Base-by-base conservation (phyloP, 345 rosid species). In the Eucalyptus camaldulensis region DNA sequence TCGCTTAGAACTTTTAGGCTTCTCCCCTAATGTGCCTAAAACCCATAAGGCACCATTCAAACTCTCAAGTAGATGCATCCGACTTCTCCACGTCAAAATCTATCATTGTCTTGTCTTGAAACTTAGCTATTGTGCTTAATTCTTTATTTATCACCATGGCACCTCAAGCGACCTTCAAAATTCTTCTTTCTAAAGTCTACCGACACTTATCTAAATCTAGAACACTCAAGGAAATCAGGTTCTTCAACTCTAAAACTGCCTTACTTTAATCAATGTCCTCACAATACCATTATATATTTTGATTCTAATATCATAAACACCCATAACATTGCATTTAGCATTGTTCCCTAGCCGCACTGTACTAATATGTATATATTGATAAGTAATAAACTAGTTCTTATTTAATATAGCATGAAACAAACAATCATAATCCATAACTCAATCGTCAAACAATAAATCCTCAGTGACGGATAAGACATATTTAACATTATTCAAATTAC, bases 341-440 rank as follows among this genome's bases (percentile, higher is more conserved):
- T 56, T 24, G 29, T 56, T 24, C 13, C 6, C 62, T 1, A 56
- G 0, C 3, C 1, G 3, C 29, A 24, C 3, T 56, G 0, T 56
- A 56, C 62, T 56, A 56, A 22, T 24, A 24, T 56, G 62, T 56
- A 56, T 1, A 24, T 10, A 56, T 24, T 24, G 29, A 56, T 56
- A 56, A 56, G 62, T 56, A 56, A 29, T 56, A 56, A 56, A 56
- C 13, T 24, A 56, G 29, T 56, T 56, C 62, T 24, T 56, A 24
- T 24, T 56, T 24, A 22, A 56, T 56, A 22, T 24, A 24, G 3
- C 6, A 5, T 2, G 29, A 56, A 22, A 24, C 62, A 22, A 56
- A 56, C 11, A 4, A 56, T 24, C 29, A 56, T 56, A 22, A 56
- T 56, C 1, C 29, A 56, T 56, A 56, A 21, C 12, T 56, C 27